Base-by-base conservation (phyloP, 805 yeast species). In the Metschnikowia proteae region DNA sequence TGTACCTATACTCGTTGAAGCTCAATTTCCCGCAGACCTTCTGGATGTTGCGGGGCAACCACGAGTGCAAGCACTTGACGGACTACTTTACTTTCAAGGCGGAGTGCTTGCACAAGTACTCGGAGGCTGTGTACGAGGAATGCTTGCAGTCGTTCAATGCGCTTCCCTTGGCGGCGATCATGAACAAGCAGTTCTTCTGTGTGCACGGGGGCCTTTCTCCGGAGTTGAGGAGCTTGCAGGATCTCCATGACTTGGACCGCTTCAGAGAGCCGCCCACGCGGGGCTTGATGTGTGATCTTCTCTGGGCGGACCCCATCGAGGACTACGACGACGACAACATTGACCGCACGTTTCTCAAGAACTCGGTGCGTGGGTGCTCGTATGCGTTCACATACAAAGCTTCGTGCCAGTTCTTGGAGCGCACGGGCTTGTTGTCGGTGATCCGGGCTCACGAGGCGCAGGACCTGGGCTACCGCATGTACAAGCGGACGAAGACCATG, bases 371-470 rank as follows among this genome's bases (percentile, higher is more conserved):
- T 55, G 98, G 98, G 5, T 94, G 98, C 65, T 90, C 97, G 0
- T 94, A 83, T 65, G 88, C 92, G 47, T 92, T 80, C 65, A 83
- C 96, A 0, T 94, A 86, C 65, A 78, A 77, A 59, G 96, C 97
- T 0, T 79, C 85, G 3, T 85, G 94, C 59, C 79, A 79, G 39
- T 92, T 92, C 59, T 72, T 92, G 58, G 85, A 86, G 56, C 74
- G 82, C 45, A 92, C 89, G 36, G 86, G 88, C 23, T 70, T 92
- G 33, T 71, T 92, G 30, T 85, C 90, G n/a, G 80, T 92, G 32
- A 88, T 92, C 40, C 77, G 99, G 50, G 98, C 97, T 1, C 99
- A 92, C 66, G 97, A 92, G 69, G 97, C 97, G 1, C 99, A 92
- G 67, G 97, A 92, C 66, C 91, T 94, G 7, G 99, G 99, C 33